These are phyloP conservation scores for Limnanthes douglasii DNA, from an alignment of 345 rosid genomes.

Conservation along the genomic window DNA sequence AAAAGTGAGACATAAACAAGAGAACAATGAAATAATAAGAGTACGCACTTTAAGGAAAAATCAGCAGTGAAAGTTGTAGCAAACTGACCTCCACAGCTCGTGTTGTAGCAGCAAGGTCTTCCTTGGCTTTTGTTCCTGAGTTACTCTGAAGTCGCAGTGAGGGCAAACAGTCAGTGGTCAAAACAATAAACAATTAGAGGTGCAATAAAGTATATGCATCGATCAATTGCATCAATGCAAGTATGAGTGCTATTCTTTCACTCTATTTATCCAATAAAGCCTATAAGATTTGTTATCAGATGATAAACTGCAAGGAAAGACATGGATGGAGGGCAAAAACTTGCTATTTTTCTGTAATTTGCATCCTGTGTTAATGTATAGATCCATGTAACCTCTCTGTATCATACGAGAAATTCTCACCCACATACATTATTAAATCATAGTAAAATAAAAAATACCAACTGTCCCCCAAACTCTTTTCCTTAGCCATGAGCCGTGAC, in stretches of 20 bases:
- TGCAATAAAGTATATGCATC: neutral
- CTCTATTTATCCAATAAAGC: neutral
- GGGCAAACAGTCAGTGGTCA: slow-evolving; percentile 4
- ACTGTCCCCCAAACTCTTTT: no score
- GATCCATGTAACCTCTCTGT: no score
- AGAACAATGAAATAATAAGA: neutral
- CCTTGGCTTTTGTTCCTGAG: slow-evolving; percentile 94
- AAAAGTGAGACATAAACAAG: slow-evolving; percentile 7
- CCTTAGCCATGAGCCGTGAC: no score
- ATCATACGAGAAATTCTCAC: no score
- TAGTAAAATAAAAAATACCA: no score
- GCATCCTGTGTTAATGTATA: no score
- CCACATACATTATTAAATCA: no score
- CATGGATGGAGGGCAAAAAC: neutral
- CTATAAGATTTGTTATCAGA: neutral
- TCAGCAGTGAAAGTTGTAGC: slow-evolving; percentile 3
- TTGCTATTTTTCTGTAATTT: no score
- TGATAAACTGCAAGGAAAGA: neutral
- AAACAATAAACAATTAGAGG: neutral
- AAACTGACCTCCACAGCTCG: slow-evolving; percentile 80
- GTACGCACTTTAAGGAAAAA: neutral
- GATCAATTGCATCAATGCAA: neutral
- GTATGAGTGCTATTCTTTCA: neutral
- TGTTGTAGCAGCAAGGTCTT: slow-evolving; percentile 99
- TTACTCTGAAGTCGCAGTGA: slow-evolving; percentile 56